These are phyloP conservation scores for Mortierella alpina DNA, from an alignment of 192 early-diverging fungal genomes.

Conservation along the genomic window DNA sequence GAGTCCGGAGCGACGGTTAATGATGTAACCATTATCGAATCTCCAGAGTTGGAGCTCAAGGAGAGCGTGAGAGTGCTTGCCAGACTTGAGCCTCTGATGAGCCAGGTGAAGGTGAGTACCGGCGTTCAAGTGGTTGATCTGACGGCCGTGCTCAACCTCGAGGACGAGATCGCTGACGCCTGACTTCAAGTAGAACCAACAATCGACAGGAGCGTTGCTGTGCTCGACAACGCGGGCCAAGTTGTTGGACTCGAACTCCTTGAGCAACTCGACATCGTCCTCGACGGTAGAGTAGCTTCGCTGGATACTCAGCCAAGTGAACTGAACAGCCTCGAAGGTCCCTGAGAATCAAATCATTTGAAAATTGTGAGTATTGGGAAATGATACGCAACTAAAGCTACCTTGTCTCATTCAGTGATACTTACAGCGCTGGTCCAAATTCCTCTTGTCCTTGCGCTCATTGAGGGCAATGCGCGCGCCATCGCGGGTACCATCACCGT, in stretches of 20 bases:
- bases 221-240: slow-evolving; percentile 37
- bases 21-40: slow-evolving; percentile 38
- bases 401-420: background rate
- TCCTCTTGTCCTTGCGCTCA: slow-evolving; percentile 54
- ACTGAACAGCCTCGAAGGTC: slow-evolving; percentile 44
- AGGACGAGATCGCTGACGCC: slow-evolving; percentile 44
- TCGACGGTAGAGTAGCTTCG: slow-evolving; percentile 7
- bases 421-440: slow-evolving; percentile 47
- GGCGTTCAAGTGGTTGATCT: slow-evolving; percentile 33
- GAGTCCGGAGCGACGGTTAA: slow-evolving; percentile 49
- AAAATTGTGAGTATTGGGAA: background rate
- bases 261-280: slow-evolving; percentile 30
- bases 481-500: slow-evolving; percentile 51
- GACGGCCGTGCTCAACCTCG: slow-evolving; percentile 30
- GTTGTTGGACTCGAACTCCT: slow-evolving; percentile 39
- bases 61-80: slow-evolving; percentile 48
- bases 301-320: slow-evolving; percentile 33
- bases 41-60: slow-evolving; percentile 54
- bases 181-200: slow-evolving; percentile 53
- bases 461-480: slow-evolving; percentile 37
- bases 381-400: background rate
- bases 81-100: slow-evolving; percentile 49
- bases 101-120: slow-evolving; percentile 27
- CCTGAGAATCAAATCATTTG: background rate
- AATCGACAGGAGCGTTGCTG: slow-evolving; percentile 11